Evolutionary conservation across 83 land plant species (phyloP).

Genomic region (Picea mariana): DNA sequence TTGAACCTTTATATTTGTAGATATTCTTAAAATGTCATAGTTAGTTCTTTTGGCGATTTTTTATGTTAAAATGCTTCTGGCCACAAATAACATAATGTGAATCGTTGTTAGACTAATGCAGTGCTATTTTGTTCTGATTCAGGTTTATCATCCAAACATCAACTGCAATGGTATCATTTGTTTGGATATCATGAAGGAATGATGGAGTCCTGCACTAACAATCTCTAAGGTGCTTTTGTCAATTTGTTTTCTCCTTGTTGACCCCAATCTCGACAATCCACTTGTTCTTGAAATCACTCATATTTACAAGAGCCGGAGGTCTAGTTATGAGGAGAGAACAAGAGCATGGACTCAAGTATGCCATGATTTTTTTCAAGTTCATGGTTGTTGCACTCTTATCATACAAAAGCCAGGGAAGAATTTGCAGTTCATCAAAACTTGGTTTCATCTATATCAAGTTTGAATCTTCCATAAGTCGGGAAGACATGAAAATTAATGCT

Average conservation of each 20-base stretch:
- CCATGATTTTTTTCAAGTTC: constrained; percentile 14
- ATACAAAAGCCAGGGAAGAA: constrained; percentile 6
- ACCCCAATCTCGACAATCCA: constrained; percentile 21
- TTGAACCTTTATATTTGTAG: neutral
- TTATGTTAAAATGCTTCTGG: neutral
- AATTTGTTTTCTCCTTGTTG: constrained; percentile 22
- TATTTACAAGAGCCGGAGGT: constrained; percentile 23
- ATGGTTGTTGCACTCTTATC: no score
- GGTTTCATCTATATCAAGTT: neutral
- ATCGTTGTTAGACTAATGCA: neutral
- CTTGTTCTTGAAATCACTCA: constrained; percentile 27
- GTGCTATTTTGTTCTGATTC: neutral
- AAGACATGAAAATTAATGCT: neutral
- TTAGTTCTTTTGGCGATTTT: neutral
- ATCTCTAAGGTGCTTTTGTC: constrained; percentile 25
- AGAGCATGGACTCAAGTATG: constrained; percentile 32
- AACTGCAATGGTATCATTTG: no score
- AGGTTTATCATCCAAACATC: constrained; percentile 33
- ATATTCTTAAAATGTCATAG: neutral
- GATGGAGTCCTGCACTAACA: constrained; percentile 29
- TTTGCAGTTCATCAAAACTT: constrained; percentile 14
- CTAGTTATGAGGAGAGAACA: constrained; percentile 26
- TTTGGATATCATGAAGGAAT: constrained; percentile 27
- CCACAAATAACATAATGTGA: neutral
- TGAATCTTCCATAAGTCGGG: neutral